A percentile compares a stretch with the other conserved stretches of the same genome.
These are phyloP conservation scores for Xylaria curta DNA, from an alignment of 495 filamentous ascomycete genomes.

Conservation along the genomic window DNA sequence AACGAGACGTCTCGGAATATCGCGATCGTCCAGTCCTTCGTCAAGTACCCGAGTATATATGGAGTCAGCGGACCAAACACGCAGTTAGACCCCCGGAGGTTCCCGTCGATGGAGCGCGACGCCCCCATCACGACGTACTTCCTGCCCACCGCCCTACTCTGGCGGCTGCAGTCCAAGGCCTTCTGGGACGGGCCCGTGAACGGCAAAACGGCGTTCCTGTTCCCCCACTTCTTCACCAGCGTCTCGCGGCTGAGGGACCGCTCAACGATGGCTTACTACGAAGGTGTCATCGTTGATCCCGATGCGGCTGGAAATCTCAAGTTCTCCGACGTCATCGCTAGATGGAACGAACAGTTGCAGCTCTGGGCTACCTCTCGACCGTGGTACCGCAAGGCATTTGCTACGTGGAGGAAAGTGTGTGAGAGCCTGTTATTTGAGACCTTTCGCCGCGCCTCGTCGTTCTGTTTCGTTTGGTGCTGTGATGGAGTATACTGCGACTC, in stretches of 20 bases:
- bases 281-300: background rate
- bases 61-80: background rate
- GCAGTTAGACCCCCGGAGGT: background rate
- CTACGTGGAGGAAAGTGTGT: background rate
- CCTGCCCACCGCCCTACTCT: background rate
- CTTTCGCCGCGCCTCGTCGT: background rate
- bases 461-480: background rate
- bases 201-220: background rate
- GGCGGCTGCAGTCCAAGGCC: conserved; percentile 12
- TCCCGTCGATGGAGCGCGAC: background rate
- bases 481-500: background rate
- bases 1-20: background rate
- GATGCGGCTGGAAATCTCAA: background rate
- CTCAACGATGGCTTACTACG: background rate
- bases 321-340: background rate
- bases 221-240: background rate
- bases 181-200: conserved; percentile 8
- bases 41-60: background rate
- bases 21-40: background rate
- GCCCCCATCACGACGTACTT: background rate
- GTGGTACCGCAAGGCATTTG: background rate
- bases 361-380: background rate
- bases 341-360: background rate
- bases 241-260: background rate
- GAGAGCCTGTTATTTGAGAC: background rate